These are phyloP conservation scores for Chiua virens DNA, from an alignment of 768 basidiomycete genomes.

Conservation along the genomic window DNA sequence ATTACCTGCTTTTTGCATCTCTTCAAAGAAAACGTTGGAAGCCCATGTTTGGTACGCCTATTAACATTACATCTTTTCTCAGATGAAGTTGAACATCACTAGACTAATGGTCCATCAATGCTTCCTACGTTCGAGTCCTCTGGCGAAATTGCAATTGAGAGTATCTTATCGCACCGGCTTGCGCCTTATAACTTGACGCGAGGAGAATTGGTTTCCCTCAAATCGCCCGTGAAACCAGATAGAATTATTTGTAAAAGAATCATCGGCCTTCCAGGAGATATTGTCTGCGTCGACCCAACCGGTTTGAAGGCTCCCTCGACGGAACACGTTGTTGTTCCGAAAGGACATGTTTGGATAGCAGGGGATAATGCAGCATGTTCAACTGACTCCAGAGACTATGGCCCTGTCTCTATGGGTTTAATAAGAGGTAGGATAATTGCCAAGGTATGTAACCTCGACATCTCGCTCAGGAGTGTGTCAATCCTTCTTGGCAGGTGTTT, in stretches of 20 bases:
- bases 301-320: constrained; percentile 59
- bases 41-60: constrained; percentile 48
- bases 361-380: constrained; percentile 88
- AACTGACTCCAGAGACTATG: constrained; percentile 89
- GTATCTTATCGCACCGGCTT: constrained; percentile 53
- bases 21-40: constrained; percentile 60
- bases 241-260: constrained; percentile 85
- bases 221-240: constrained; percentile 66
- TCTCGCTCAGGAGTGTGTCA: neutral
- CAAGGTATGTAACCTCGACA: constrained; percentile 45
- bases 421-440: constrained; percentile 67
- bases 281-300: constrained; percentile 86
- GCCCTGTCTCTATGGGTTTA: constrained; percentile 82
- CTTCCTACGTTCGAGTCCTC: constrained; percentile 63
- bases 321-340: constrained; percentile 77
- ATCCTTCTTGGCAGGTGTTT: constrained; percentile 26
- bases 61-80: neutral
- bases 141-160: constrained; percentile 67
- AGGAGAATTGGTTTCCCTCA: constrained; percentile 75
- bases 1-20: constrained; percentile 59
- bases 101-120: constrained; percentile 82
- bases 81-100: neutral
- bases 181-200: constrained; percentile 53
- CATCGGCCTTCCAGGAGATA: constrained; percentile 87
- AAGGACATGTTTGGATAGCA: constrained; percentile 85